Percentiles rank a stretch among this genome's conserved stretches.
These are phyloP conservation scores for Simmondsia chinensis DNA, from an alignment of 148 eudicot genomes.

Conservation along the genomic window DNA sequence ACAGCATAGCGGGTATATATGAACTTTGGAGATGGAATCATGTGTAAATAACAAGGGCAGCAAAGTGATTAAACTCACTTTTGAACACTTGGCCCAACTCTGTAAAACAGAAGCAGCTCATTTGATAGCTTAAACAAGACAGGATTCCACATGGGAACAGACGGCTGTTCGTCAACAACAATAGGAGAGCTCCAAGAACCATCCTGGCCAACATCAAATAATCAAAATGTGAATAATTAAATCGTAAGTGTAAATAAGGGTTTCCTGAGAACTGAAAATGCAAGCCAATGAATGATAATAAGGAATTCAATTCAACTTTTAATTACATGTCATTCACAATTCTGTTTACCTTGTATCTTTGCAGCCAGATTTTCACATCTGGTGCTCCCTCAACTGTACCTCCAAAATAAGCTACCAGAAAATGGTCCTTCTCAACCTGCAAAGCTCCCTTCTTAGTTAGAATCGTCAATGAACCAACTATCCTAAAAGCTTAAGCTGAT, in stretches of 20 bases:
- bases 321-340: neutral
- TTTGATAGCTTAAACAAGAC: conserved; percentile 62
- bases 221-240: too few relatives aligned
- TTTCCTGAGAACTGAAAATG: neutral
- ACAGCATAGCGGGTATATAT: too few relatives aligned
- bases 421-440: conserved; percentile 70
- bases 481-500: too few relatives aligned
- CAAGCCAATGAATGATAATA: too few relatives aligned
- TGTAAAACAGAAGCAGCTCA: conserved; percentile 84
- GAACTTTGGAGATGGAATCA: too few relatives aligned
- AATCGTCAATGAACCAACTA: conserved; percentile 7
- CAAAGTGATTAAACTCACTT: conserved; percentile 39
- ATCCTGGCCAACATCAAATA: conserved; percentile 37
- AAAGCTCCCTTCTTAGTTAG: conserved; percentile 8
- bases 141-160: conserved; percentile 95
- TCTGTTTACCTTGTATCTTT: conserved; percentile 53
- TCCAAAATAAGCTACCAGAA: conserved; percentile 87
- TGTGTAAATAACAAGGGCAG: neutral
- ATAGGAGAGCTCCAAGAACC: conserved; percentile 71
- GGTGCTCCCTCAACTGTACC: conserved; percentile 82
- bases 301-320: neutral
- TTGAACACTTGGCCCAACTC: conserved; percentile 71
- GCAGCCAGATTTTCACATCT: conserved; percentile 94
- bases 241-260: too few relatives aligned
- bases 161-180: conserved; percentile 52